Base-by-base conservation (phyloP, 495 filamentous ascomycete species). In the Neurospora sp. region DNA sequence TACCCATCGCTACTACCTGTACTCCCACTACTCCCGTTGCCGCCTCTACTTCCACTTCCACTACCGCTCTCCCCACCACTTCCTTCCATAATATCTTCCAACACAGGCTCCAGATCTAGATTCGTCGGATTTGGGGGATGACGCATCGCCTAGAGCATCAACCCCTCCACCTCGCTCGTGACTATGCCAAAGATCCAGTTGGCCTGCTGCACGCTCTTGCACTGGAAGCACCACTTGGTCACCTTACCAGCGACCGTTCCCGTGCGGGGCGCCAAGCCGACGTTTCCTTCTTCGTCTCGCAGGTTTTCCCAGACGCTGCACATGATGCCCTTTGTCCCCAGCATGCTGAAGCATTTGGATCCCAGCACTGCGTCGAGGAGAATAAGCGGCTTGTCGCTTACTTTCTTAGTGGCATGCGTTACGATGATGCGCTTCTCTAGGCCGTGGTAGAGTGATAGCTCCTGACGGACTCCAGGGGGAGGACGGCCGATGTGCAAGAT, bases 231-330 rank as follows among this genome's bases (percentile, higher is more conserved):
- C 86, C 92, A 97, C 68, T 94, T 91, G 70, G 85, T 89, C 41
- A 89, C 91, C 73, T 86, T 88, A 11, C 91, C 91, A 5, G 85
- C 87, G 2, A 97, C 89, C 35, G 91, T 92, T 5, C 96, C 96
- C 44, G 86, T 85, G 69, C 89, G 85, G 1, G 89, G 88, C 39
- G 89, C 89, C 1, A 86, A 82, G 12, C 92, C 93, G 20, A 90
- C 83, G 72, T 88, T 85, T 0, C 91, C 91, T 76, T 90, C 86
- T 74, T 89, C 86, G 35, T 91, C 92, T 31, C 89, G 85, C 48
- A 90, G 85, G 77, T 96, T 92, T 77, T 95, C 91, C 88, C 94
- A 93, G 12, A 98, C 90, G 71, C 89, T 94, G 69, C 96, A 86
- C 16, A 94, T 92, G 77, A 99, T 93, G 9, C 96, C 96, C 53